Evolutionary conservation across 805 yeast genomes (phyloP), one percentile per base, ranked within the genome.

Genomic region (Wickerhamiella occidentalis): DNA sequence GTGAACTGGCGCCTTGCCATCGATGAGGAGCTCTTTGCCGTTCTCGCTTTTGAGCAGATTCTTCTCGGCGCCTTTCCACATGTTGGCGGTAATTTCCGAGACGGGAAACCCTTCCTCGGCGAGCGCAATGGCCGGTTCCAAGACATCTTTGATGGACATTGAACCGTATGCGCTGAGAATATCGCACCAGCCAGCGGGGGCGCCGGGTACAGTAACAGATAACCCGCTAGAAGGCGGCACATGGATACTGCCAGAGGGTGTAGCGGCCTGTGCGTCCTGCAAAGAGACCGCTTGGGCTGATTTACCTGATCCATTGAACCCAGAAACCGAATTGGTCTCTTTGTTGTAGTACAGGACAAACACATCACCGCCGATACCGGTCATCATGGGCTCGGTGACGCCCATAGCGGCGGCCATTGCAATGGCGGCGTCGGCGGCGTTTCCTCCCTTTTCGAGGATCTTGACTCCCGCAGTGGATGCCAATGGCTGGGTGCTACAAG

Each of bases 111-210:
- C 92, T 46, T 73, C 59, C 49, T 78, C 80, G 11, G 90, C 85
- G 51, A 84, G 66, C 5, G 77, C 78, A 48, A 81, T 80, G 6
- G 63, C 67, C 1, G 67, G 67, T 36, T 54, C 56, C 18, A 65
- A 54, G 26, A 80, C 70, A 51, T 82, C 79, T 1, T 62, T 74
- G 56, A 82, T 63, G 0, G 77, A 57, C 11, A 83, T 76, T 23
- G 83, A 77, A 1, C 94, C 92, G 85, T 87, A 83, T 51, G 64
- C 67, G 38, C 76, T 78, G 35, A 74, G 65, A 2, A 85, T 75
- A 61, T 83, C 92, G 41, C 71, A 61, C 92, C 92, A 84, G 0
- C 85, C 90, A 5, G 85, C 85, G 44, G 82, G 72, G 1, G 85
- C 80, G 3, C 94, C 94, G 0, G 92, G 92, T 3, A 83, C 87